Evolutionary conservation across 2,329 filamentous ascomycete species (phyloP).

Genomic region (Sporothrix globosa): DNA sequence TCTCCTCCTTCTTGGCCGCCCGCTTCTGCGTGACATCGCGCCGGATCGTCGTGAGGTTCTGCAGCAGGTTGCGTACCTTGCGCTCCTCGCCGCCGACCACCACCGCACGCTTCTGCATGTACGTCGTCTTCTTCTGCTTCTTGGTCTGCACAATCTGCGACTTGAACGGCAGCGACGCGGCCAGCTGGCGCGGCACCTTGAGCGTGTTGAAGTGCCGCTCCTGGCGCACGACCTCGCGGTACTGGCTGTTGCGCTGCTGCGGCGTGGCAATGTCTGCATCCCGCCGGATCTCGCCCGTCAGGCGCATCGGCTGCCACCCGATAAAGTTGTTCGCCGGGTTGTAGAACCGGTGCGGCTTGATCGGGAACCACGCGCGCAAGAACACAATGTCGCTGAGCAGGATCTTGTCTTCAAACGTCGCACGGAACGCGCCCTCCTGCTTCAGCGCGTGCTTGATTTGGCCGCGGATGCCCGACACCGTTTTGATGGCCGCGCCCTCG

Average conservation of each 20-base stretch:
- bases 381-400: constrained; percentile 97
- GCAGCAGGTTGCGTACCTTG: constrained; percentile 83
- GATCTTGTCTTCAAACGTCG: constrained; percentile 98
- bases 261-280: constrained; percentile 76
- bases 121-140: constrained; percentile 78
- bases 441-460: constrained; percentile 98
- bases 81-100: constrained; percentile 86
- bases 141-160: constrained; percentile 84
- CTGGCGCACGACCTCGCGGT: constrained; percentile 69
- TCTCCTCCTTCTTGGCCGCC: constrained; percentile 82
- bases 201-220: constrained; percentile 78
- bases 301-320: constrained; percentile 90
- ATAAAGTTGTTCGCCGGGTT: constrained; percentile 94
- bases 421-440: constrained; percentile 92
- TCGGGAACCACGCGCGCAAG: constrained; percentile 92
- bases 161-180: constrained; percentile 86
- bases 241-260: constrained; percentile 79
- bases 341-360: constrained; percentile 95
- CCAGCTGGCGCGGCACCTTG: constrained; percentile 75
- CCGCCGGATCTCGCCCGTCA: constrained; percentile 87
- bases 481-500: constrained; percentile 92
- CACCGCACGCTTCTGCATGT: constrained; percentile 95
- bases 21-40: constrained; percentile 90
- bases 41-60: constrained; percentile 86
- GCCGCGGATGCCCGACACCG: constrained; percentile 90